phyloP scores from a whole-genome alignment of 2,329 filamentous ascomycete species.

The Chrysoporthe puriensis region DNA sequence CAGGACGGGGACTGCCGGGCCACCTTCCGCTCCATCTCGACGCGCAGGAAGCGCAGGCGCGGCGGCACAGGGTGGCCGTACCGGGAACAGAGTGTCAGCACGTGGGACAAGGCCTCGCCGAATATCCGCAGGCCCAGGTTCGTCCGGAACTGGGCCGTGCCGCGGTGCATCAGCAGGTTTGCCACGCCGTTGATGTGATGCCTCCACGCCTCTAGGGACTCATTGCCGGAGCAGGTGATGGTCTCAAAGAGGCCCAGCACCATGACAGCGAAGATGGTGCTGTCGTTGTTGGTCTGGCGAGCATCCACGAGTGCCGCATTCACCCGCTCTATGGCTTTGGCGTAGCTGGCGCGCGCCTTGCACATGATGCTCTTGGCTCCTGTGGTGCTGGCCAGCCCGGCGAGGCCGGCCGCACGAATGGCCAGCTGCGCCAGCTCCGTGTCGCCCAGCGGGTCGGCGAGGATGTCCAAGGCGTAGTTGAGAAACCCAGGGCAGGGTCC shows the following conservation, averaged over 20 bases:
- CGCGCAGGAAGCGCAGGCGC: conserved; percentile 16
- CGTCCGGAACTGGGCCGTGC: conserved; percentile 26
- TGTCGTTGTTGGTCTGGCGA: conserved; percentile 13
- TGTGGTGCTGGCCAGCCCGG: conserved; percentile 22
- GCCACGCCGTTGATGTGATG: conserved; percentile 40
- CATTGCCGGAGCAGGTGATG: conserved; percentile 35
- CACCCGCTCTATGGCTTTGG: conserved; percentile 10
- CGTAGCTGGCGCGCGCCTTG: conserved; percentile 19
- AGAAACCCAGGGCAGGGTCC: conserved; percentile 16
- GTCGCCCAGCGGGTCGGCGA: conserved; percentile 12
- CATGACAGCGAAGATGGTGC: conserved; percentile 27
- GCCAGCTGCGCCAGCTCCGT: conserved; percentile 2
- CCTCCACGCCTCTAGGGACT: conserved; percentile 38
- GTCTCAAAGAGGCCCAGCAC: conserved; percentile 39
- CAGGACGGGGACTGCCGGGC: conserved; percentile 5
- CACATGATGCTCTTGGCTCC: conserved; percentile 12
- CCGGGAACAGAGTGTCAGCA: conserved; percentile 17
- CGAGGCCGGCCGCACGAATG: conserved; percentile 20
- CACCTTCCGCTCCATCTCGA: not conserved
- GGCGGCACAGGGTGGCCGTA: conserved; percentile 21
- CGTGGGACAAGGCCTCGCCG: conserved; percentile 20
- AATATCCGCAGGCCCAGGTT: conserved; percentile 16
- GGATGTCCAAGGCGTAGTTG: conserved; percentile 18
- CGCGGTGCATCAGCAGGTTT: conserved; percentile 38
- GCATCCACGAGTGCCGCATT: conserved; percentile 16